A percentile compares a stretch with the other conserved stretches of the same genome.
phyloP scores from a whole-genome alignment of 2,329 filamentous ascomycete genomes.

The Triangularia verruculosa region DNA sequence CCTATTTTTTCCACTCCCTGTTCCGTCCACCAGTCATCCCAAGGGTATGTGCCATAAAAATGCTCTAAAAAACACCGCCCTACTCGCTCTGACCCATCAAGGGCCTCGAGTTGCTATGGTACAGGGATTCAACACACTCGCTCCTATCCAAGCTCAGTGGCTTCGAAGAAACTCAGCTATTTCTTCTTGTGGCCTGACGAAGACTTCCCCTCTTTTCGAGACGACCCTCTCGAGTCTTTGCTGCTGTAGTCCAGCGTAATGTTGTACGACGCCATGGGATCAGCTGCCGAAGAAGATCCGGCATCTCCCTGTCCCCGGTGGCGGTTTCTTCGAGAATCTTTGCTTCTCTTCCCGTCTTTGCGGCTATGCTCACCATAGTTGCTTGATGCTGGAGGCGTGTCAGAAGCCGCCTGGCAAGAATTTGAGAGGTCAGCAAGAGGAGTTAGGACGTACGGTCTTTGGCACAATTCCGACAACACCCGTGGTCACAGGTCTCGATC shows the following conservation, averaged over 20 bases:
- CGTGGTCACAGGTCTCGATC: conserved; percentile 49
- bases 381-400: conserved; percentile 4
- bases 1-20: neutral
- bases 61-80: conserved; percentile 8
- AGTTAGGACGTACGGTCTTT: conserved; percentile 38
- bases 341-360: conserved; percentile 14
- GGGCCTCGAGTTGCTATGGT: neutral
- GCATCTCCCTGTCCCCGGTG: conserved; percentile 4
- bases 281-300: neutral
- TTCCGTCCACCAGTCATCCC: neutral
- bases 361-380: conserved; percentile 4
- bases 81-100: neutral
- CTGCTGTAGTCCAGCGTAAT: conserved; percentile 33
- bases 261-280: conserved; percentile 24
- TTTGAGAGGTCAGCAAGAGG: neutral
- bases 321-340: conserved; percentile 16
- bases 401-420: conserved; percentile 17
- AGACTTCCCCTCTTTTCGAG: conserved; percentile 10
- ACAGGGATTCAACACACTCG: neutral
- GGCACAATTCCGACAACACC: conserved; percentile 50
- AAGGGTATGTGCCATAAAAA: neutral
- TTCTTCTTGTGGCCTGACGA: conserved; percentile 6
- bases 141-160: neutral
- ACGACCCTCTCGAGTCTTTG: conserved; percentile 20
- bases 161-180: neutral